These are phyloP conservation scores for Xylariaceae sp. DNA, from an alignment of 2,329 filamentous ascomycete genomes.

Conservation along the genomic window DNA sequence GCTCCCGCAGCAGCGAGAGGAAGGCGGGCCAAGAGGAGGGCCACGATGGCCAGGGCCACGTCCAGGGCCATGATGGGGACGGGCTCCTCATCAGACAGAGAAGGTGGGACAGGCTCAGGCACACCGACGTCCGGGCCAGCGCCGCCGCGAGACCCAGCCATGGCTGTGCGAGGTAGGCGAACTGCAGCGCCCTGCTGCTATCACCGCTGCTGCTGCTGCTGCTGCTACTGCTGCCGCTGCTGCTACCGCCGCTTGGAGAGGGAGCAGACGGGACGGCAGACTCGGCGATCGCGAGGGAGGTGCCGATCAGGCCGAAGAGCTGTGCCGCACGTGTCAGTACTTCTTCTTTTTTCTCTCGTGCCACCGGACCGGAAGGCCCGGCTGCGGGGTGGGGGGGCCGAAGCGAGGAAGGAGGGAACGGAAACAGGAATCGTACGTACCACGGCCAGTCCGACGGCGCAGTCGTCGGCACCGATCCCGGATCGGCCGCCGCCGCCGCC, in stretches of 20 bases:
- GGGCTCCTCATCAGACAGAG: too few relatives aligned
- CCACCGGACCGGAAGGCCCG: too few relatives aligned
- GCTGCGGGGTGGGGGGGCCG: constrained; percentile 1
- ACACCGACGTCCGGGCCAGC: constrained; percentile 30
- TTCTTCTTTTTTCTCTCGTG: too few relatives aligned
- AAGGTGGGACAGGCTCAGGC: constrained; percentile 27
- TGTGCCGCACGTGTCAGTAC: constrained; percentile 9
- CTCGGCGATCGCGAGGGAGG: constrained; percentile 28
- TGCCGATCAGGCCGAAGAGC: constrained; percentile 27
- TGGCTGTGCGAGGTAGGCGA: constrained; percentile 28
- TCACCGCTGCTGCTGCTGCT: constrained; percentile 19
- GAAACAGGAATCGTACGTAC: constrained; percentile 14
- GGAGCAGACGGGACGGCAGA: too few relatives aligned
- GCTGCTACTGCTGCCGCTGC: too few relatives aligned
- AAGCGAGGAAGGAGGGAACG: not conserved
- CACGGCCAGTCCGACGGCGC: constrained; percentile 25
- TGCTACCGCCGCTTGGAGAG: too few relatives aligned
- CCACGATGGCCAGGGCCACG: too few relatives aligned
- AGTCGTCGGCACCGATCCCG: constrained; percentile 26
- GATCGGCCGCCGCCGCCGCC: too few relatives aligned
- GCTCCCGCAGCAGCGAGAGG: too few relatives aligned
- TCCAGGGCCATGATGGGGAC: too few relatives aligned
- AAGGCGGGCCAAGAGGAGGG: not conserved
- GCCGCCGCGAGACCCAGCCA: constrained; percentile 29
- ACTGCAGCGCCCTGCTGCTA: constrained; percentile 22